Conservation (phyloP, 73 alveolate species). For the Paramecium octaurelia region DNA sequence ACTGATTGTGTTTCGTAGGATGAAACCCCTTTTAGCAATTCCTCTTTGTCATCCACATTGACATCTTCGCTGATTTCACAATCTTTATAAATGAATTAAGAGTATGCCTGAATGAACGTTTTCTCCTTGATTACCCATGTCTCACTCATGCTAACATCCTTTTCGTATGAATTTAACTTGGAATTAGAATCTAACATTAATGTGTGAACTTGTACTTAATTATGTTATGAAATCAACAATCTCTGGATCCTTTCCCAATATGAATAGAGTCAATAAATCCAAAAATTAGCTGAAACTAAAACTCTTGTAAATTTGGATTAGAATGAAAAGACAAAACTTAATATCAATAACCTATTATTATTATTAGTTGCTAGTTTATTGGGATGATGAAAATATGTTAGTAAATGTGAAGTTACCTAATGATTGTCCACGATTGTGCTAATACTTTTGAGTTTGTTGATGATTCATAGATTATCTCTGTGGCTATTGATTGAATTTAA, state of each 20-base stretch:
- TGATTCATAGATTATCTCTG: background rate
- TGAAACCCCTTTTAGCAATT: background rate
- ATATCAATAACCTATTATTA: background rate
- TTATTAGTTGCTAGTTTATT: background rate
- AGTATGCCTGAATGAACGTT: background rate
- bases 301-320: conserved; percentile 3
- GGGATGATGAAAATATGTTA: background rate
- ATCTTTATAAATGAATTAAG: background rate
- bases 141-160: background rate
- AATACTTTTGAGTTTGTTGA: background rate
- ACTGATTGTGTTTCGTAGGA: background rate
- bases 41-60: background rate
- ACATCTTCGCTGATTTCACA: background rate
- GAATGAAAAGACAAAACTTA: background rate
- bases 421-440: background rate
- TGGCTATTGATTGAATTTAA: background rate
- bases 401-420: background rate
- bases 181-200: background rate
- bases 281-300: background rate
- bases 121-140: background rate
- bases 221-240: background rate
- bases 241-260: background rate
- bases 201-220: background rate
- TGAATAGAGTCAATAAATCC: background rate
- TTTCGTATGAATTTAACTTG: background rate